A percentile compares a stretch with the other conserved stretches of the same genome.
Evolutionary conservation across 2,329 filamentous ascomycete genomes (phyloP).

Genomic region (Apiospora arundinis): DNA sequence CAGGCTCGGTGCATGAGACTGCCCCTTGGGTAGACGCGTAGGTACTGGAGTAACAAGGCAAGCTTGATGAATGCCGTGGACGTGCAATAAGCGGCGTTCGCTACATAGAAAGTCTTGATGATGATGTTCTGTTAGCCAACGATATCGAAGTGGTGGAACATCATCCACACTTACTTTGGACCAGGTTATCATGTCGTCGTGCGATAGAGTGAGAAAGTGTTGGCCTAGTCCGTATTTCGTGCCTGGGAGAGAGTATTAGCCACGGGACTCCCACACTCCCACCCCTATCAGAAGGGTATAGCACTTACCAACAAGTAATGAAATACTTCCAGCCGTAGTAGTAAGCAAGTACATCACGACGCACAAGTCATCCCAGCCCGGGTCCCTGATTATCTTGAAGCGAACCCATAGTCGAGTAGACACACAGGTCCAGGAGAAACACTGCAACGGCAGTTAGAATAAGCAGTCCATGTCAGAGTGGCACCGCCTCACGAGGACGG

Average conservation of each 20-base stretch:
- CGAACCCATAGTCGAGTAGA: constrained; percentile 37
- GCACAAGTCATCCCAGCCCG: constrained; percentile 38
- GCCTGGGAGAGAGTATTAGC: neutral
- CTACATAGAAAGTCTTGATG: constrained; percentile 35
- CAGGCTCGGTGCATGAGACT: constrained; percentile 31
- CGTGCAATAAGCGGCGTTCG: constrained; percentile 33
- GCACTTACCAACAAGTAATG: constrained; percentile 28
- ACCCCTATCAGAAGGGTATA: neutral
- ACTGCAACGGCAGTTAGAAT: constrained; percentile 27
- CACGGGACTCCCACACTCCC: neutral
- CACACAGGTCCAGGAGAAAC: constrained; percentile 39
- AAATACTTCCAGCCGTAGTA: constrained; percentile 32
- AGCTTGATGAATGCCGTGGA: constrained; percentile 37
- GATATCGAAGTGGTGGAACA: neutral
- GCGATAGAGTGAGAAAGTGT: constrained; percentile 32
- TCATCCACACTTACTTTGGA: constrained; percentile 25
- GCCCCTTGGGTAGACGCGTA: constrained; percentile 35
- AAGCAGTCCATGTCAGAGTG: neutral
- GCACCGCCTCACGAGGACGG: neutral
- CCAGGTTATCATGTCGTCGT: constrained; percentile 28
- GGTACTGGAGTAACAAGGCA: constrained; percentile 37
- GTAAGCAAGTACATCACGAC: constrained; percentile 34
- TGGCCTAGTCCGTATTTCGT: constrained; percentile 33
- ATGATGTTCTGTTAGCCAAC: neutral
- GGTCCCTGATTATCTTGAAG: constrained; percentile 32